These are phyloP conservation scores for Pelargonium citronellum DNA, from an alignment of 441 rosid species.

Conservation along the genomic window DNA sequence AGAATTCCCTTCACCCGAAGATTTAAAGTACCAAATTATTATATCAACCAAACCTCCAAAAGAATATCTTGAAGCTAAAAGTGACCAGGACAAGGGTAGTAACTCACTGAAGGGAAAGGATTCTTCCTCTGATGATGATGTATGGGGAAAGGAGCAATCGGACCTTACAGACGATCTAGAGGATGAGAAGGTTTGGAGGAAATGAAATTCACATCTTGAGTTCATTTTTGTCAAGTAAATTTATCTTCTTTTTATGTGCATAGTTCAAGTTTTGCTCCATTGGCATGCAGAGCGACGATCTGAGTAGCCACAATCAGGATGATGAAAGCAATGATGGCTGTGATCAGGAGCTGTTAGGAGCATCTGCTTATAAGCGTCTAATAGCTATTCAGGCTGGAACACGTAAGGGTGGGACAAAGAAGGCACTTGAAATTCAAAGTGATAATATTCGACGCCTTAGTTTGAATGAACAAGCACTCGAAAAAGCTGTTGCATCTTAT, in stretches of 20 bases:
- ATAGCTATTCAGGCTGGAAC: constrained; percentile 88
- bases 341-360: constrained; percentile 37
- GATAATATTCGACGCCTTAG: constrained; percentile 45
- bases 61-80: constrained; percentile 59
- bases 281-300: constrained; percentile 34
- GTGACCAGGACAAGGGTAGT: constrained; percentile 32
- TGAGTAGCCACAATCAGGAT: constrained; percentile 22
- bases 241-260: constrained; percentile 6
- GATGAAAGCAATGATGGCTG: constrained; percentile 33
- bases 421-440: constrained; percentile 49
- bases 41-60: constrained; percentile 93
- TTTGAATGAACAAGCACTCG: constrained; percentile 73
- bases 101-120: constrained; percentile 34
- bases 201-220: neutral
- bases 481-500: constrained; percentile 55
- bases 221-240: neutral
- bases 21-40: constrained; percentile 52
- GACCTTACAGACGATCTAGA: constrained; percentile 30
- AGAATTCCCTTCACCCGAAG: constrained; percentile 72
- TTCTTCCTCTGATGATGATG: constrained; percentile 51
- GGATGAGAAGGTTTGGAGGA: constrained; percentile 41
- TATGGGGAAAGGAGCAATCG: constrained; percentile 60
- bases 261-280: constrained; percentile 16
- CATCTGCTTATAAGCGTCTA: constrained; percentile 53
- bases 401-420: constrained; percentile 75